Percentiles rank a stretch among this genome's conserved stretches.
phyloP scores from a whole-genome alignment of 1,139 yeast genomes.

The Torulaspora pretoriensis region DNA sequence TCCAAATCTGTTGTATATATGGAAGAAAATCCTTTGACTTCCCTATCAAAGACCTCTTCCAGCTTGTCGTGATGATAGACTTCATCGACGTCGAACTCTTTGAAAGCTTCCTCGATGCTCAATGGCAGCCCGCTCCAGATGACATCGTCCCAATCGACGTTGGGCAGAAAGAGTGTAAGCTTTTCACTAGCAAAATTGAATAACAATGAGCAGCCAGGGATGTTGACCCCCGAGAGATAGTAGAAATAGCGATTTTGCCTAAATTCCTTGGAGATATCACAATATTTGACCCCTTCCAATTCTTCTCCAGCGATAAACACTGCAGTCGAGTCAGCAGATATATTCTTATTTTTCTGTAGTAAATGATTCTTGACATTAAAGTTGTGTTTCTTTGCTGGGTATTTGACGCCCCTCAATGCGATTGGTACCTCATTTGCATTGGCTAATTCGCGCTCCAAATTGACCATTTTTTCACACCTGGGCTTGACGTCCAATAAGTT shows the following conservation, averaged over 20 bases:
- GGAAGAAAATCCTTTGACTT: constrained; percentile 21
- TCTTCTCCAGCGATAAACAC: constrained; percentile 68
- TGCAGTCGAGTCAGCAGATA: constrained; percentile 28
- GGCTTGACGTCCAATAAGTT: not conserved
- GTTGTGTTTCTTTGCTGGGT: constrained; percentile 77
- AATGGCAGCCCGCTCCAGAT: constrained; percentile 96
- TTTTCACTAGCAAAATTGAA: constrained; percentile 53
- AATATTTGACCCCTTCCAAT: constrained; percentile 61
- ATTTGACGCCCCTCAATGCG: constrained; percentile 35
- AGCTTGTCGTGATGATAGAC: constrained; percentile 59
- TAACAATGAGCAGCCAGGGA: constrained; percentile 70
- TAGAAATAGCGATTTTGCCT: constrained; percentile 89
- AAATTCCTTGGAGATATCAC: constrained; percentile 74
- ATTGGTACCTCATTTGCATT: constrained; percentile 22
- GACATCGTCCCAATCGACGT: constrained; percentile 80
- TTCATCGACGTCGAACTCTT: constrained; percentile 72
- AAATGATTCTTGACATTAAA: constrained; percentile 39
- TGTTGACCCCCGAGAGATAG: constrained; percentile 79
- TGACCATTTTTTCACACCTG: not conserved
- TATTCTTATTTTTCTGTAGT: constrained; percentile 25
- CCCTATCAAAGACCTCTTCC: constrained; percentile 34
- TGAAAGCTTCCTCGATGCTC: constrained; percentile 57
- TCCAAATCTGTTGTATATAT: constrained; percentile 42
- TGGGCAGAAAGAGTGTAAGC: constrained; percentile 72
- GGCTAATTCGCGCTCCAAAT: constrained; percentile 7